Conservation (phyloP, 1,284 basidiomycete species). For the Ganoderma sinense region DNA sequence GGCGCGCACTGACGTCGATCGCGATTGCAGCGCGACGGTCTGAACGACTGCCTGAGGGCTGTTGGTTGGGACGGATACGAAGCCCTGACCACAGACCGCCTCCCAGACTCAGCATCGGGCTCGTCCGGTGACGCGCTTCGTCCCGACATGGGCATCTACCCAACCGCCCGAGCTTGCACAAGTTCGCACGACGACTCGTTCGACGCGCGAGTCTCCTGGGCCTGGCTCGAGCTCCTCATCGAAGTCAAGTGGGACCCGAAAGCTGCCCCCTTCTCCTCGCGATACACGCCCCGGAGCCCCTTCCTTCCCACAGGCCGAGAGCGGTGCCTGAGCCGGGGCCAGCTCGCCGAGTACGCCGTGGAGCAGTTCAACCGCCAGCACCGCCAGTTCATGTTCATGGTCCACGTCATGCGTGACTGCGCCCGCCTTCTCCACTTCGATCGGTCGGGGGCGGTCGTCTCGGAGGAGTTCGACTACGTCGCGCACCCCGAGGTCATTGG, state of each 20-base stretch:
- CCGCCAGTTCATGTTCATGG: slow-evolving; percentile 9
- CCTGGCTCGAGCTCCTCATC: slow-evolving; percentile 1
- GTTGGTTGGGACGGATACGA: slow-evolving; percentile 1
- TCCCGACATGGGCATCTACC: slow-evolving; percentile 6
- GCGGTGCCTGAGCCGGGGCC: neutral
- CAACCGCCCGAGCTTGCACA: neutral
- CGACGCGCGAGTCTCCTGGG: neutral
- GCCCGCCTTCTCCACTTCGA: slow-evolving; percentile 7
- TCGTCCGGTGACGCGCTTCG: neutral
- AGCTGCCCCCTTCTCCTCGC: neutral
- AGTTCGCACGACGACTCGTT: neutral
- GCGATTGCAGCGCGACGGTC: neutral
- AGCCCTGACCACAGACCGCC: neutral
- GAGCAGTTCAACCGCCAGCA: slow-evolving; percentile 7
- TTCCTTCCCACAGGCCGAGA: neutral
- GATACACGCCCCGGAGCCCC: neutral
- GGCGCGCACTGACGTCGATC: neutral
- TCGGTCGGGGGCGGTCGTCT: slow-evolving; percentile 2
- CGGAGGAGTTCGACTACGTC: slow-evolving; percentile 13
- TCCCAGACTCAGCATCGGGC: neutral
- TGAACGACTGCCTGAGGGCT: neutral
- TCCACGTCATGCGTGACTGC: neutral
- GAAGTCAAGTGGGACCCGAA: slow-evolving; percentile 4
- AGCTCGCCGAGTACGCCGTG: neutral
- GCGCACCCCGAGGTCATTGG: neutral